Base-by-base conservation (phyloP, 176 grass and related monocot genomes). In the Areca catechu region DNA sequence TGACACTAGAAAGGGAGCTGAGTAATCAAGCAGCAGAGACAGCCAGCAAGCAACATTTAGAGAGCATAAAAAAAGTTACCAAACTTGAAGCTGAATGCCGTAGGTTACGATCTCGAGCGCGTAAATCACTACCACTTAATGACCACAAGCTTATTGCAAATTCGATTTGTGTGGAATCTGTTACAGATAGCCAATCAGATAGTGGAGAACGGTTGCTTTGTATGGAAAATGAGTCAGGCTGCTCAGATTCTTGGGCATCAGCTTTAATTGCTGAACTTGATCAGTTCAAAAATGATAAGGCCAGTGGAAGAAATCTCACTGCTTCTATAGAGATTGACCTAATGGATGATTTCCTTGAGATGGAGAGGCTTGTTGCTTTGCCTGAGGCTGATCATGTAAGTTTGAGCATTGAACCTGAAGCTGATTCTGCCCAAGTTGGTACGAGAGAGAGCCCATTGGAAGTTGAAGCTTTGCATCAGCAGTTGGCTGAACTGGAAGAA, bases 321-420 rank as follows among this genome's bases (percentile, higher is more conserved):
- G 81, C 58, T 52, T 71, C 76, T 18, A 22, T 85, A 47, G 88
- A 98, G 21, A 89, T 98, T 81, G 78, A 93, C 17, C 69, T 98
- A 49, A 93, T 98, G 94, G 84, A 93, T 92, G 94, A 98, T 83
- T 93, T 98, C 69, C 79, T 98, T 0, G 94, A 98, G 64, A 98
- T 98, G 94, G 94, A 98, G 69, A 93, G 83, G 60, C 70, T 98
- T 15, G 94, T 68, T 19, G 75, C 87, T 66, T 76, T 87, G 56
- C 69, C 81, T 34, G 87, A 92, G 50, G 49, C 54, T 58, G 84
- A 86, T 30, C 23, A 3, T 62, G 22, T 22, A 10, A 76, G 63
- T 60, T 85, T 68, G 62, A 74, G 63, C 57, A 48, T 80, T 51
- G 72, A 71, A 62, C 25, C 51, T 14, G 80, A 84, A 71, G 80